Base-by-base conservation (phyloP, 1,139 yeast species). In the Scheffersomyces illinoinensis region DNA sequence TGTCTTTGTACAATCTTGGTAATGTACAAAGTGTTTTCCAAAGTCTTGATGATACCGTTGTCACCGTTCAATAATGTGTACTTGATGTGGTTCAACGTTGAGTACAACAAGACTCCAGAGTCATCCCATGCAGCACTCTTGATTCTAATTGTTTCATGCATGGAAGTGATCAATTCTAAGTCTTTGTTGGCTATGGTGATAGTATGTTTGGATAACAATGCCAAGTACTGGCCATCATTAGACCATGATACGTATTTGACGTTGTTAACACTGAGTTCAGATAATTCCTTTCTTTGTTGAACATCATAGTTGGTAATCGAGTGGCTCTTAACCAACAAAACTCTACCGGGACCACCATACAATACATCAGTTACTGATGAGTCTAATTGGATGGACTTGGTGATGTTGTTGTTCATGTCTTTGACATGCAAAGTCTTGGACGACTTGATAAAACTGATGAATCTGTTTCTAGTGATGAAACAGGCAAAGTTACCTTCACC, bases 111-210 rank as follows among this genome's bases (percentile, higher is more conserved):
- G 50, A 96, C 97, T 54, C 96, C 96, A 54, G 91, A 82, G 68
- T 93, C 98, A 73, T 95, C 99, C 98, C 98, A 96, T 14, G 97
- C 93, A 54, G 98, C 98, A 78, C 97, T 89, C 81, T 96, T 96
- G 70, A 96, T 92, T 75, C 99, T 85, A 66, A 96, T 95, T 5
- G 99, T 95, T 78, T 96, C 99, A 72, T 93, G 98, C 85, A 93
- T 84, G 5, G 97, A 88, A 57, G 95, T 89, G 52, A 93, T 82
- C 63, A 88, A 78, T 71, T 92, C 93, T 68, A 95, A 83, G 64
- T 87, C 88, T 73, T 86, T 90, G 68, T 87, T 89, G 46, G 92
- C 97, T 68, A 95, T 88, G 10, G 97, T 90, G 66, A 96, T 91
- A 39, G 96, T 90, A 76, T 96, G 99, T 73, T 95, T 96, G 33